Evolutionary conservation across 2,329 filamentous ascomycete genomes (phyloP).

Genomic region (Diplodia seriata): DNA sequence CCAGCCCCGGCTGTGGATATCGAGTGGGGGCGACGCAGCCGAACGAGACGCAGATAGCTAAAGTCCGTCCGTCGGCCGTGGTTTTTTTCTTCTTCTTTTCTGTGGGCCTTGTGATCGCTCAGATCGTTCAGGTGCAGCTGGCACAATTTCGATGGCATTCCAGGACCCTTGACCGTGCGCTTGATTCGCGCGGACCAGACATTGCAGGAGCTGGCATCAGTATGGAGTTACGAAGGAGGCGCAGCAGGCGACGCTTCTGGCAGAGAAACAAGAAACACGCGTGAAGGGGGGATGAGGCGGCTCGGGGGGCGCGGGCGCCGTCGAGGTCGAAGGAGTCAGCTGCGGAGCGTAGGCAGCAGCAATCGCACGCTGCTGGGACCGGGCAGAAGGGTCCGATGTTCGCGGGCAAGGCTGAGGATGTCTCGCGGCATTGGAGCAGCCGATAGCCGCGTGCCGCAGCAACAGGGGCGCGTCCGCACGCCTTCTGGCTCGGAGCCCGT

Average conservation of each 20-base stretch:
- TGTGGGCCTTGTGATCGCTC: conserved; percentile 24
- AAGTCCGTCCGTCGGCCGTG: background rate
- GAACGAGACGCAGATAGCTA: conserved; percentile 9
- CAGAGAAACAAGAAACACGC: conserved; percentile 3
- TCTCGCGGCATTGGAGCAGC: conserved; percentile 14
- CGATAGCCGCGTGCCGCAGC: conserved; percentile 8
- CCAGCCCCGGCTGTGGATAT: conserved; percentile 15
- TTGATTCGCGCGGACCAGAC: background rate
- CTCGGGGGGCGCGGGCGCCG: background rate
- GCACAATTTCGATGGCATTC: conserved; percentile 28
- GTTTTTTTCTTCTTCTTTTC: conserved; percentile 1
- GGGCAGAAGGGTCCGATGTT: too few species aligned
- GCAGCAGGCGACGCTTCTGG: conserved; percentile 18
- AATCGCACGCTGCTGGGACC: background rate
- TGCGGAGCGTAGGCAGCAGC: background rate
- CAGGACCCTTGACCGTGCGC: background rate
- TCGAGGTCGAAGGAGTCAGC: background rate
- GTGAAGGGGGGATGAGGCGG: background rate
- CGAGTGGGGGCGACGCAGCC: conserved; percentile 5
- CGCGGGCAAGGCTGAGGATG: conserved; percentile 18
- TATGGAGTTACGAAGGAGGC: conserved; percentile 17
- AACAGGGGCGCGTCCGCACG: conserved; percentile 7
- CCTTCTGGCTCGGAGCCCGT: background rate
- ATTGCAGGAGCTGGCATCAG: conserved; percentile 1
- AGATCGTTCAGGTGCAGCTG: conserved; percentile 21